Evolutionary conservation across 2,329 filamentous ascomycete species (phyloP).

Genomic region (Curvularia sp.): DNA sequence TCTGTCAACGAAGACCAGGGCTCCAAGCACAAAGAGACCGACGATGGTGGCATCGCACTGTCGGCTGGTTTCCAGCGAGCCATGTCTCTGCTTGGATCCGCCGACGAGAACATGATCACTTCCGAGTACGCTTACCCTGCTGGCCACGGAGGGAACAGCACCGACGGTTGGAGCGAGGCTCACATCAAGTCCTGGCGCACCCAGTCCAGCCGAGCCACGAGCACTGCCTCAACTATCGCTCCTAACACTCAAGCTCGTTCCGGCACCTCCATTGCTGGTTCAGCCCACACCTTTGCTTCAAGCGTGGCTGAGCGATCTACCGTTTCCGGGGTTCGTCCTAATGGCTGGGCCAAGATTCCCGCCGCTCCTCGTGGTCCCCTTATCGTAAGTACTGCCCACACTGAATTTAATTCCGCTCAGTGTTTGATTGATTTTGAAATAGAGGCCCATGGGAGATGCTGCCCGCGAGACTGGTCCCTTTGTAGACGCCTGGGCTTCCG

Average conservation of each 20-base stretch:
- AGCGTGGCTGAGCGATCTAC: slow-evolving; percentile 36
- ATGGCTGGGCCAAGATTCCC: slow-evolving; percentile 40
- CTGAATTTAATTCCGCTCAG: too few species aligned
- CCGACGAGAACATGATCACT: slow-evolving; percentile 28
- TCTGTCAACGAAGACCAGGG: slow-evolving; percentile 13
- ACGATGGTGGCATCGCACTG: slow-evolving; percentile 27
- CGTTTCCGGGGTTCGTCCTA: slow-evolving; percentile 15
- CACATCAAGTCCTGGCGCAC: slow-evolving; percentile 38
- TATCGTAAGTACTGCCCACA: slow-evolving; percentile 26
- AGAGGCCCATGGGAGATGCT: slow-evolving; percentile 22
- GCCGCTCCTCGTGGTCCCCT: slow-evolving; percentile 24
- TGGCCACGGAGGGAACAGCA: slow-evolving; percentile 8
- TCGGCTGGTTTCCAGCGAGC: slow-evolving; percentile 24
- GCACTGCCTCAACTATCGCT: slow-evolving; percentile 27
- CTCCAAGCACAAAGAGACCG: slow-evolving; percentile 5
- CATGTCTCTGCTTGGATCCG: slow-evolving; percentile 21
- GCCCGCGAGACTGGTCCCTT: slow-evolving; percentile 3
- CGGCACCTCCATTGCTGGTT: slow-evolving; percentile 21
- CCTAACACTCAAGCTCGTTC: slow-evolving; percentile 27
- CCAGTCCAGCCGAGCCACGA: slow-evolving; percentile 16
- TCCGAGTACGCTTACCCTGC: slow-evolving; percentile 24
- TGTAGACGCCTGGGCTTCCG: slow-evolving; percentile 17
- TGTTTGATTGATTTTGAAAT: slow-evolving; percentile 7
- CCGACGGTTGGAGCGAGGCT: slow-evolving; percentile 22
- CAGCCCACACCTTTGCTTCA: slow-evolving; percentile 31